Conservation (phyloP, 1,284 basidiomycete species). For the Trametes sp. region DNA sequence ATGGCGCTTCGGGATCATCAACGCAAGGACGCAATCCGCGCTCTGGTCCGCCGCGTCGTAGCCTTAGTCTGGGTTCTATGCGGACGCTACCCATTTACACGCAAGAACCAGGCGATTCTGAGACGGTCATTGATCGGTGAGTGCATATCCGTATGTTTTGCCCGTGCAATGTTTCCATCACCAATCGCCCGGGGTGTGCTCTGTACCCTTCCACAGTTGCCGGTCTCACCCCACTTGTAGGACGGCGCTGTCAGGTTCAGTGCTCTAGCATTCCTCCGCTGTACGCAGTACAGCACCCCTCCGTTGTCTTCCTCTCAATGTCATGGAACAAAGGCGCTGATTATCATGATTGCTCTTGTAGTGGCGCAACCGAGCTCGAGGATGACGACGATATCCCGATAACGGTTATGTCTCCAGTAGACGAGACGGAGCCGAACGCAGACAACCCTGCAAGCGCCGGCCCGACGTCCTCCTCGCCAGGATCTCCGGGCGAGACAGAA, state of each 20-base stretch:
- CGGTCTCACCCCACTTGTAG: too few relatives aligned
- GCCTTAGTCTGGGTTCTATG: slow-evolving; percentile 67
- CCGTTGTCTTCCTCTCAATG: too few relatives aligned
- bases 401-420: slow-evolving; percentile 30
- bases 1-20: not conserved
- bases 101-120: slow-evolving; percentile 77
- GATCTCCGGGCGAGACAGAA: slow-evolving; percentile 4
- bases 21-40: slow-evolving; percentile 12
- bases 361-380: slow-evolving; percentile 28
- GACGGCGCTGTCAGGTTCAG: too few relatives aligned
- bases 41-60: slow-evolving; percentile 16
- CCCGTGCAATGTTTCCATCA: too few relatives aligned
- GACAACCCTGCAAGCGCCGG: not conserved
- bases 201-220: too few relatives aligned
- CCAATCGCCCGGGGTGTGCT: too few relatives aligned
- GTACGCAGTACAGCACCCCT: not conserved
- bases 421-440: slow-evolving; percentile 19
- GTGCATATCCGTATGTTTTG: slow-evolving; percentile 2
- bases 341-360: slow-evolving; percentile 9
- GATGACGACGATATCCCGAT: slow-evolving; percentile 28
- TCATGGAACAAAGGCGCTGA: not conserved
- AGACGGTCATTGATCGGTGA: slow-evolving; percentile 73
- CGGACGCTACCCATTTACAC: slow-evolving; percentile 73
- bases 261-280: too few relatives aligned
- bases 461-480: slow-evolving; percentile 9